Conservation (phyloP, 1,284 basidiomycete species). For the Cryptococcus sp. region DNA sequence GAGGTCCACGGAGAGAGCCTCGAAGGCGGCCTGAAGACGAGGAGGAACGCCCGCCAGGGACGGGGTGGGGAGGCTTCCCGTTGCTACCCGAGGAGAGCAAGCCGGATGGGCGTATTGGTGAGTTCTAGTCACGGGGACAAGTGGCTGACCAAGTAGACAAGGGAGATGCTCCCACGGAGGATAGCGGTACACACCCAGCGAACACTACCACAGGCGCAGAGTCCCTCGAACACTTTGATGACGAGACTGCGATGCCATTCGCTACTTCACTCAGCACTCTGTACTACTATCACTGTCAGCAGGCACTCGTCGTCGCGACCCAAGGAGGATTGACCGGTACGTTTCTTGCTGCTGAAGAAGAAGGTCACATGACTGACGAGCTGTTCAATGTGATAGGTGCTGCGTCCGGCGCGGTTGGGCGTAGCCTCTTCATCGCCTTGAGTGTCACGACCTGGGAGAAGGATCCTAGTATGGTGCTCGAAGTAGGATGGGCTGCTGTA, state of each 20-base stretch:
- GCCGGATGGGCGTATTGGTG: background rate
- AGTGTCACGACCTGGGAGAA: constrained; percentile 41
- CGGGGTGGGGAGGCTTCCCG: constrained; percentile 35
- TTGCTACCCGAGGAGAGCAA: background rate
- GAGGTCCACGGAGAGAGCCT: constrained; percentile 6
- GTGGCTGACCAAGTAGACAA: background rate
- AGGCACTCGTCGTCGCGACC: constrained; percentile 37
- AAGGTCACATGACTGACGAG: background rate
- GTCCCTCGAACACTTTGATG: too few species aligned
- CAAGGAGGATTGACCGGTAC: constrained; percentile 27
- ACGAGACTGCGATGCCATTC: background rate
- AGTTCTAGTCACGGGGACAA: background rate
- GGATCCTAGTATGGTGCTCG: constrained; percentile 32
- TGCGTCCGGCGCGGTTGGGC: constrained; percentile 25
- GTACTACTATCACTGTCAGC: constrained; percentile 40
- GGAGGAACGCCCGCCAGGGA: constrained; percentile 9
- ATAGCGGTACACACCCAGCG: too few species aligned
- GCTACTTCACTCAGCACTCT: background rate
- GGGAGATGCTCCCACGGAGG: background rate
- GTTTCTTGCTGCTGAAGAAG: constrained; percentile 2
- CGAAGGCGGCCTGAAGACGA: constrained; percentile 8
- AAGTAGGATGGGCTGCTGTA: constrained; percentile 42
- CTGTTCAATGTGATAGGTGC: constrained; percentile 2
- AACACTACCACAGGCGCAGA: too few species aligned
- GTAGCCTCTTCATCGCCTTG: constrained; percentile 44